Conservation (phyloP, 768 basidiomycete genomes). For the Mycena latifolia region DNA sequence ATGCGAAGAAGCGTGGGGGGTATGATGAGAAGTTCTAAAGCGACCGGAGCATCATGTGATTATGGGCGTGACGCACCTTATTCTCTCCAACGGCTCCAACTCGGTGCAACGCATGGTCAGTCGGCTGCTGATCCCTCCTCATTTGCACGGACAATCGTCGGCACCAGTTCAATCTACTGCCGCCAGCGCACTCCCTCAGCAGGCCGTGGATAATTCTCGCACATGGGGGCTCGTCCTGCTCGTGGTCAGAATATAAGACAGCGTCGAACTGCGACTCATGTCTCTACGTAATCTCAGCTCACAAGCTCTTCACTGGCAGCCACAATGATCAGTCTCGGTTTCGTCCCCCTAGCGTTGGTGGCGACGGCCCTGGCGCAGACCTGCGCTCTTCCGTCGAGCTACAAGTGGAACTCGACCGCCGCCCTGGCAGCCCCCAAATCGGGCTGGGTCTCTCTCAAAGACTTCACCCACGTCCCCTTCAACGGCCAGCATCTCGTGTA, state of each 20-base stretch:
- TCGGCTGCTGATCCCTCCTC: slow-evolving; percentile 11
- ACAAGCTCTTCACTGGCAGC: slow-evolving; percentile 12
- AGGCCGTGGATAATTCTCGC: slow-evolving; percentile 19
- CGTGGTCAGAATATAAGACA: slow-evolving; percentile 21
- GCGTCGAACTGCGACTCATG: slow-evolving; percentile 18
- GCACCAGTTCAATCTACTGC: slow-evolving; percentile 12
- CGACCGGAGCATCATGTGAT: slow-evolving; percentile 15
- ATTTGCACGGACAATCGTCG: slow-evolving; percentile 21
- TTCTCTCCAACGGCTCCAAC: slow-evolving; percentile 20
- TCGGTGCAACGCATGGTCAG: slow-evolving; percentile 12
- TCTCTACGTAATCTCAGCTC: too few relatives aligned
- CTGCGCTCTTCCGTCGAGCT: slow-evolving; percentile 28
- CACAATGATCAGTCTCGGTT: slow-evolving; percentile 18
- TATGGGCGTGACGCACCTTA: slow-evolving; percentile 14
- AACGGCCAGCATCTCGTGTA: slow-evolving; percentile 33
- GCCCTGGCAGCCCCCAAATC: slow-evolving; percentile 21
- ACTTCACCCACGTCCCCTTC: slow-evolving; percentile 28
- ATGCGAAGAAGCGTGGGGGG: neutral
- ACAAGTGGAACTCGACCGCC: slow-evolving; percentile 27
- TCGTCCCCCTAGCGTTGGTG: slow-evolving; percentile 12
- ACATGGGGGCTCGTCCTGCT: slow-evolving; percentile 15
- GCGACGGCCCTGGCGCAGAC: slow-evolving; percentile 14
- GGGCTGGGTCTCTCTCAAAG: slow-evolving; percentile 33
- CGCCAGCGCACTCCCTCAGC: slow-evolving; percentile 5
- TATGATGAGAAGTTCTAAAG: slow-evolving; percentile 16